Evolutionary conservation across 495 filamentous ascomycete species (phyloP).

Genomic region (Neurospora tetrasperma): DNA sequence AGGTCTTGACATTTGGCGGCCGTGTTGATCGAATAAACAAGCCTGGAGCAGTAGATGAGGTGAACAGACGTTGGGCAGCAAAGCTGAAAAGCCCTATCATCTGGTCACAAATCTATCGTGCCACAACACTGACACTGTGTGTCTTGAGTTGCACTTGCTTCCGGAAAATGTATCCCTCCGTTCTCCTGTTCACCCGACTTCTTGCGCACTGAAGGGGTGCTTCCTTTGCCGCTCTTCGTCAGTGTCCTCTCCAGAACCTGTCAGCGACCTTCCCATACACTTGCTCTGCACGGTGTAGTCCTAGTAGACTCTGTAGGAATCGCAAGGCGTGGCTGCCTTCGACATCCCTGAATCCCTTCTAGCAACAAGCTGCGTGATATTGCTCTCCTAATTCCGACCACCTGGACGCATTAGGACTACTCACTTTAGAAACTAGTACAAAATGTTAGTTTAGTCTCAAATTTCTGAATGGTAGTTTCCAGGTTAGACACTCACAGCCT

Average conservation of each 20-base stretch:
- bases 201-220: too few relatives aligned
- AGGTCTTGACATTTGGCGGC: neutral
- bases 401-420: neutral
- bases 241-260: too few relatives aligned
- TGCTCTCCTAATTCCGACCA: neutral
- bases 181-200: too few relatives aligned
- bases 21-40: neutral
- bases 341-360: neutral
- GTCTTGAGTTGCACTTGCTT: neutral
- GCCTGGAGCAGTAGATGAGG: neutral
- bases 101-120: neutral
- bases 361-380: neutral
- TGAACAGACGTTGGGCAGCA: neutral
- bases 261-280: too few relatives aligned
- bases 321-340: too few relatives aligned
- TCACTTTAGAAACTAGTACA: neutral
- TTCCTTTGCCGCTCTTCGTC: too few relatives aligned
- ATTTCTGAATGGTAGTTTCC: too few relatives aligned
- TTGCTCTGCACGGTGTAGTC: too few relatives aligned
- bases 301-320: too few relatives aligned
- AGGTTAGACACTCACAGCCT: constrained; percentile 34
- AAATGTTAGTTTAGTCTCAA: neutral
- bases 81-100: neutral
- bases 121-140: neutral
- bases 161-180: too few relatives aligned